Evolutionary conservation across 345 rosid genomes (phyloP), one percentile per base, ranked within the genome.

Genomic region (Salix dunnii): DNA sequence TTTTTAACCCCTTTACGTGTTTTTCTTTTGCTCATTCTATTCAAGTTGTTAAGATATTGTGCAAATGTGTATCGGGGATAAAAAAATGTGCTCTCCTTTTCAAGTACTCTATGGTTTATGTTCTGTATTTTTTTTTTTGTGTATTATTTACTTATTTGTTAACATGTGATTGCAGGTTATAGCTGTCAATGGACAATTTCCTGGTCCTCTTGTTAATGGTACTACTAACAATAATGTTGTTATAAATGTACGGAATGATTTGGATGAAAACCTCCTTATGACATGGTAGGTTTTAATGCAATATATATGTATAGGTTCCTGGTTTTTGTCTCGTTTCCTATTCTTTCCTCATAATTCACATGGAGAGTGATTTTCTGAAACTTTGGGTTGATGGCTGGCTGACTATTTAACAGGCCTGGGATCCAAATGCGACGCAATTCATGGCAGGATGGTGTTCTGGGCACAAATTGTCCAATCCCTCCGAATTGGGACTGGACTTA

Each of bases 381-480:
- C 66, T 40, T 49, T 58, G 16, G 16, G 64, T 69, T 60, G 63
- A 30, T 67, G 36, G 9, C 6, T 67, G 36, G 9, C 6, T 79
- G 68, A 70, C 51, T 35, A 40, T 74, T 33, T 72, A 62, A 72
- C 83, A 96, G 99, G 99, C 66, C 91, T 76, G 99, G 99, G 62
- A 86, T 96, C 65, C 90, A 91, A 82, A 85, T 93, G 96, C 68
- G 98, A 75, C 87, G 91, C 38, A 79, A 93, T 84, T 96, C 96
- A 12, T 96, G 97, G 98, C 91, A 93, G 77, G 98, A 93, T 61
- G 99, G 99, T 76, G 89, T 96, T 75, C 87, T 40, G 11, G 99
- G 99, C 8, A 93, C 99, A 31, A 96, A 83, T 83, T 96, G 99
- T 70, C 96, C 99, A 8, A 86, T 96, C 77, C 91, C 86, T 58